phyloP scores from a whole-genome alignment of 2,329 filamentous ascomycete genomes.

The Talaromyces funiculosus region DNA sequence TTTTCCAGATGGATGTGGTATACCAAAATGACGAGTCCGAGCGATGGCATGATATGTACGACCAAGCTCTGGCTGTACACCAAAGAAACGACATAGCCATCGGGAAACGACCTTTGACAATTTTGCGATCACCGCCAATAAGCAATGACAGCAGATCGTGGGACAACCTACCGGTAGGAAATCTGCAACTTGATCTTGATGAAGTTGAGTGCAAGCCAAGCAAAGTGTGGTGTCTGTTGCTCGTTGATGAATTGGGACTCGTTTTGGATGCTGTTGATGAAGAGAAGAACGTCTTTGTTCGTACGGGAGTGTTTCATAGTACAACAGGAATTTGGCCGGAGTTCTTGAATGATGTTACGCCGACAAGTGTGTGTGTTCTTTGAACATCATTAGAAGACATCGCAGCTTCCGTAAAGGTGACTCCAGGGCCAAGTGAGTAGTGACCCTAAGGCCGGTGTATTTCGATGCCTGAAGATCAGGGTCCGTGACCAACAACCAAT shows the following conservation, averaged over 20 bases:
- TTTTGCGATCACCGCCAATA: not conserved
- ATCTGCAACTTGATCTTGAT: not conserved
- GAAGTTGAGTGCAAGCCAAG: not conserved
- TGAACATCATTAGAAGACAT: not conserved
- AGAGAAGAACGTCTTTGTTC: not conserved
- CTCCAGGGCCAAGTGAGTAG: not conserved
- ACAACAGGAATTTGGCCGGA: not conserved
- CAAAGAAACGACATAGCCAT: not conserved
- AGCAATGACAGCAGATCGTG: not conserved
- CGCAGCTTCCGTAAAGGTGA: not conserved
- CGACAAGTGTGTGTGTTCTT: not conserved
- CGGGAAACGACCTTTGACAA: not conserved
- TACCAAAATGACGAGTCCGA: not conserved
- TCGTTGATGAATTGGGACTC: constrained; percentile 1
- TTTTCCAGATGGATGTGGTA: not conserved
- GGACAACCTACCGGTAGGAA: not conserved
- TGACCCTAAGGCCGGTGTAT: not conserved
- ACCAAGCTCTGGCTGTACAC: not conserved
- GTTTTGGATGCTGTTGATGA: not conserved
- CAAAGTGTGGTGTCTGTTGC: constrained; percentile 4
- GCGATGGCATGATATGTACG: not conserved
- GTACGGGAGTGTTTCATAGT: not conserved
- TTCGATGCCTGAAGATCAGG: not conserved
- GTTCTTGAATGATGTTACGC: not conserved
- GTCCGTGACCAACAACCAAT: not conserved